These are phyloP conservation scores for Angomonas desouzai DNA, from an alignment of 208 protist species.

Conservation along the genomic window DNA sequence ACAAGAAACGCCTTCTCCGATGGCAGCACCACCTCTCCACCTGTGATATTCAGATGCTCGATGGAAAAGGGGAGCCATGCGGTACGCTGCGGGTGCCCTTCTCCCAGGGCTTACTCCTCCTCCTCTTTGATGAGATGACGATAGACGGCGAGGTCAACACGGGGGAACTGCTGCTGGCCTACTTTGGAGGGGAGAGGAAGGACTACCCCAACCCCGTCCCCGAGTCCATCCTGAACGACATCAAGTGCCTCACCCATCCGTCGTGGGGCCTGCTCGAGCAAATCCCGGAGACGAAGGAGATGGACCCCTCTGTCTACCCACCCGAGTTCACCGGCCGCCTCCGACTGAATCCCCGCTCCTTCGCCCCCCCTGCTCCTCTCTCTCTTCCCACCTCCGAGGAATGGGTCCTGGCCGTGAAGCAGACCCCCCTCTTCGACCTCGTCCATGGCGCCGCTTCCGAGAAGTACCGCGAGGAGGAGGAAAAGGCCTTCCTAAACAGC, in stretches of 20 bases:
- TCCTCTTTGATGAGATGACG: not conserved
- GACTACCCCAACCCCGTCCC: not conserved
- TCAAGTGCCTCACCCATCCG: not conserved
- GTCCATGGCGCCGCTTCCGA: not conserved
- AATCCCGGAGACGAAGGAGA: too few relatives aligned
- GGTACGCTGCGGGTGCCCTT: not conserved
- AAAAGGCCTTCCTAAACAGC: not conserved
- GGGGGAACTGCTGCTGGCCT: not conserved
- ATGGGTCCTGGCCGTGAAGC: not conserved
- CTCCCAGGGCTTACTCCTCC: not conserved
- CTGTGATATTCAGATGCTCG: constrained; percentile 41
- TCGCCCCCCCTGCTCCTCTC: not conserved
- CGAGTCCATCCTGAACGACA: not conserved
- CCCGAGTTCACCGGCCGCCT: too few relatives aligned
- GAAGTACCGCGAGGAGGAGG: not conserved
- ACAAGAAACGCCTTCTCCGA: constrained; percentile 47
- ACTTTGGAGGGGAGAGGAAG: not conserved
- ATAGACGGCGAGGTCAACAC: not conserved
- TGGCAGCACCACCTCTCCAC: constrained; percentile 79
- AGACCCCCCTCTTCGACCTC: not conserved
- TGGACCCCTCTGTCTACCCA: too few relatives aligned
- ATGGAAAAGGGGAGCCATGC: constrained; percentile 12
- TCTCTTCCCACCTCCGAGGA: not conserved
- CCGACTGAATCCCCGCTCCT: not conserved
- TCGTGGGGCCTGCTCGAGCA: not conserved